Percentiles rank a stretch among this genome's conserved stretches.
Evolutionary conservation across 2,329 filamentous ascomycete genomes (phyloP).

Genomic region (Fusarium secorum): DNA sequence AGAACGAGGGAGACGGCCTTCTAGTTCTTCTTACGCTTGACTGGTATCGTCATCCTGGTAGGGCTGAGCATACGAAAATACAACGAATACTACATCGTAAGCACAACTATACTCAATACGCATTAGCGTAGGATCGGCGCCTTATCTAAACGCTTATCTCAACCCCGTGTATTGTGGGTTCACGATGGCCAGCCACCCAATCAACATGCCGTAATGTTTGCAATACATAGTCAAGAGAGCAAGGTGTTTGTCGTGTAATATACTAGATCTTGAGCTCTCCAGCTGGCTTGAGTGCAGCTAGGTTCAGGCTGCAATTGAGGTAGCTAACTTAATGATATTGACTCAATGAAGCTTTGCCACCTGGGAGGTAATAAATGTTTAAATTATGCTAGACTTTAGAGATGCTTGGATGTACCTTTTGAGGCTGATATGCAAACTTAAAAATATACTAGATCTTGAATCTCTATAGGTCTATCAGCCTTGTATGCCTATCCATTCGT

Average conservation of each 20-base stretch:
- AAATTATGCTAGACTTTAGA: too few species aligned
- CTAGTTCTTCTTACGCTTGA: not conserved
- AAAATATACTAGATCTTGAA: too few species aligned
- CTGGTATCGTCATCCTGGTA: not conserved
- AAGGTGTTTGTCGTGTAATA: not conserved
- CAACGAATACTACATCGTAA: not conserved
- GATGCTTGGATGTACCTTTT: too few species aligned
- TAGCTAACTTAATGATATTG: too few species aligned
- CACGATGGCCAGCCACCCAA: accelerated
- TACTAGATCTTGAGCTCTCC: too few species aligned
- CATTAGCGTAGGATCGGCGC: not conserved
- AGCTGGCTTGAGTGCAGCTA: too few species aligned
- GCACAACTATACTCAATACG: not conserved
- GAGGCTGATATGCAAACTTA: too few species aligned
- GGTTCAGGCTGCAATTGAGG: too few species aligned
- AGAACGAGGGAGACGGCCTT: not conserved
- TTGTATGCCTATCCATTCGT: not conserved
- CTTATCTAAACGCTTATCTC: not conserved
- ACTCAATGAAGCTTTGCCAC: too few species aligned
- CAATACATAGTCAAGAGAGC: not conserved
- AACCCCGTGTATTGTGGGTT: not conserved
- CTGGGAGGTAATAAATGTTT: too few species aligned
- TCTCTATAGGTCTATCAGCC: not conserved
- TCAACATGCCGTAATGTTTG: not conserved
- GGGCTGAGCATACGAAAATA: not conserved